Evolutionary conservation across 208 protist species (phyloP).

Genomic region (Trypanosoma melophagium): DNA sequence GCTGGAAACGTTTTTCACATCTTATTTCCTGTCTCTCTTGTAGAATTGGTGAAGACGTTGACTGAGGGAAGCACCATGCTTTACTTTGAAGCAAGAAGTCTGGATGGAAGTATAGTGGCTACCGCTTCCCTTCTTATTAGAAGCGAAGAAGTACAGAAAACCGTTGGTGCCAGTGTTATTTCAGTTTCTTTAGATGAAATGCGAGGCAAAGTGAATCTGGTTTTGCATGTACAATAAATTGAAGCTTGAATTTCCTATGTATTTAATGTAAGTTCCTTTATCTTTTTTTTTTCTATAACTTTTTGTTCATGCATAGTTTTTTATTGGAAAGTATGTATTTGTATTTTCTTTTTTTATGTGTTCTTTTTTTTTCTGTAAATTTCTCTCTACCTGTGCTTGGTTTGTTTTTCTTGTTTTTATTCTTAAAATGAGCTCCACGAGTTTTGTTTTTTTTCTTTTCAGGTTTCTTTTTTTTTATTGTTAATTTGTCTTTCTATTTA

Average conservation of each 20-base stretch:
- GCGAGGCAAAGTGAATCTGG: conserved; percentile 28
- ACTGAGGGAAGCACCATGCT: conserved; percentile 17
- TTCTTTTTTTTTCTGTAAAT: background rate
- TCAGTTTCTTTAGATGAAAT: conserved; percentile 24
- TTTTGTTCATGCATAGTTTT: background rate
- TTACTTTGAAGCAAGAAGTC: conserved; percentile 30
- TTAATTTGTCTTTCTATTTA: conserved; percentile 1
- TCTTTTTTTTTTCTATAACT: background rate
- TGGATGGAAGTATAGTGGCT: conserved; percentile 19
- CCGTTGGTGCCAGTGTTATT: conserved; percentile 13
- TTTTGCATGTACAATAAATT: conserved; percentile 24
- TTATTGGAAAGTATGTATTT: background rate
- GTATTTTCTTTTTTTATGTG: background rate
- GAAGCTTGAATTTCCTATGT: background rate
- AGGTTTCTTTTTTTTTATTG: conserved; percentile 23
- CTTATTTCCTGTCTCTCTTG: conserved; percentile 12
- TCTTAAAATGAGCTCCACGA: background rate
- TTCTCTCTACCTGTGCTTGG: conserved; percentile 7
- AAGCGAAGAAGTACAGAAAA: conserved; percentile 1
- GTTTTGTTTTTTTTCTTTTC: conserved; percentile 11
- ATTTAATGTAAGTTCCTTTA: background rate
- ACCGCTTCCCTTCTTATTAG: conserved; percentile 30
- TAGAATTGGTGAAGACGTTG: conserved; percentile 16
- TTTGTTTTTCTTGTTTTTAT: background rate
- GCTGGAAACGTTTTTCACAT: conserved; percentile 31